Evolutionary conservation across 257 asterid genomes (phyloP).

Genomic region (Nicotiana sylvestris): DNA sequence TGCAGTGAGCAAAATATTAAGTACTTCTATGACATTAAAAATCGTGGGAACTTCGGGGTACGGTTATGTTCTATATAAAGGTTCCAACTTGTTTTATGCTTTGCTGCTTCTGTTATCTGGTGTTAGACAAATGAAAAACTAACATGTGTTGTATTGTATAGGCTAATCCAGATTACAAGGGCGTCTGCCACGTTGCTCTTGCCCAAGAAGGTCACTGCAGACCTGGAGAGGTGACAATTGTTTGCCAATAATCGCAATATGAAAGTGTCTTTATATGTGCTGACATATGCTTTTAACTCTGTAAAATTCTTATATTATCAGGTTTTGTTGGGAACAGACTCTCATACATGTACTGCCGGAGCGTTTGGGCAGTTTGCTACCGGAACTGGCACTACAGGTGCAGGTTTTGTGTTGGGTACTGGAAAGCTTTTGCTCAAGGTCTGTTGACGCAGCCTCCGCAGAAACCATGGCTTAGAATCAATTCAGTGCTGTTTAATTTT

Average conservation of each 20-base stretch:
- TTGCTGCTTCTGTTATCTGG: constrained; percentile 5
- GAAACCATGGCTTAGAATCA: neutral
- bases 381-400: constrained; percentile 95
- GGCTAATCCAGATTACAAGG: constrained; percentile 97
- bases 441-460: neutral
- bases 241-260: too few species aligned
- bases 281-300: neutral
- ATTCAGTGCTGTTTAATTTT: neutral
- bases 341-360: constrained; percentile 96
- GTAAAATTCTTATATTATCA: constrained; percentile 16
- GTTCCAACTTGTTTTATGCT: neutral
- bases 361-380: constrained; percentile 98
- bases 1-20: constrained; percentile 76
- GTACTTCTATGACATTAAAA: constrained; percentile 88
- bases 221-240: constrained; percentile 76
- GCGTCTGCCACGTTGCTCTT: constrained; percentile 96
- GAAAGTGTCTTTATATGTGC: too few species aligned
- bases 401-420: constrained; percentile 87
- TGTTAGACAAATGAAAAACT: neutral
- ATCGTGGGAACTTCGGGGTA: constrained; percentile 84
- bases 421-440: constrained; percentile 99
- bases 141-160: constrained; percentile 25
- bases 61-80: neutral
- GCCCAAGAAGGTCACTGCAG: constrained; percentile 99
- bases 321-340: constrained; percentile 92